Evolutionary conservation across 768 basidiomycete species (phyloP).

Genomic region (Leucosporidium yakuticum): DNA sequence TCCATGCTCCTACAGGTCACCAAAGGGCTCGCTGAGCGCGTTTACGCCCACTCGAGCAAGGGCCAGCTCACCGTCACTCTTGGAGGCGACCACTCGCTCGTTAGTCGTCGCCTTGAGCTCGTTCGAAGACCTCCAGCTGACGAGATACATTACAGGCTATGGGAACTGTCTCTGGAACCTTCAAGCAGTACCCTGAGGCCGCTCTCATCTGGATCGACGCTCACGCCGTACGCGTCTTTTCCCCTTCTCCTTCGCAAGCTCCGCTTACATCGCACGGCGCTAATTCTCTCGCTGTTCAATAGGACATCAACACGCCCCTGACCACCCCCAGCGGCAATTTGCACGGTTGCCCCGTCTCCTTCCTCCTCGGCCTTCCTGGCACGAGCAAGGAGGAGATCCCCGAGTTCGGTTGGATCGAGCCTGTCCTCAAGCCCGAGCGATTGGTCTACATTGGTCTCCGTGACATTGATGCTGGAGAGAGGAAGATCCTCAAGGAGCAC

Average conservation of each 20-base stretch:
- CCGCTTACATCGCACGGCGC: not conserved
- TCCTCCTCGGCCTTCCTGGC: conserved; percentile 61
- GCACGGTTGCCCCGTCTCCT: conserved; percentile 96
- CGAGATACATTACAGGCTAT: conserved; percentile 54
- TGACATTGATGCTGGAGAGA: conserved; percentile 84
- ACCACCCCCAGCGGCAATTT: conserved; percentile 81
- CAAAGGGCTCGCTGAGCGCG: conserved; percentile 66
- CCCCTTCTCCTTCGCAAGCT: not conserved
- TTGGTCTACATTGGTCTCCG: conserved; percentile 96
- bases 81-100: conserved; percentile 93
- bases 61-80: conserved; percentile 82
- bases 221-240: conserved; percentile 43
- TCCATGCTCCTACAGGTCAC: conserved; percentile 50
- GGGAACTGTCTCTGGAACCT: conserved; percentile 88
- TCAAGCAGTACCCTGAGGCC: conserved; percentile 52
- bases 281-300: not conserved
- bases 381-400: conserved; percentile 44
- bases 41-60: conserved; percentile 66
- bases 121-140: not conserved
- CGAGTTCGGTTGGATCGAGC: conserved; percentile 48
- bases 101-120: conserved; percentile 43
- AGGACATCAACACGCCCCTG: conserved; percentile 83
- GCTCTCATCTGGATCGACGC: conserved; percentile 96
- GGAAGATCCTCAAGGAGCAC: conserved; percentile 72
- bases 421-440: conserved; percentile 61